A percentile compares a stretch with the other conserved stretches of the same genome.
These are phyloP conservation scores for Coemansia pectinata DNA, from an alignment of 192 early-diverging fungal genomes.

Conservation along the genomic window DNA sequence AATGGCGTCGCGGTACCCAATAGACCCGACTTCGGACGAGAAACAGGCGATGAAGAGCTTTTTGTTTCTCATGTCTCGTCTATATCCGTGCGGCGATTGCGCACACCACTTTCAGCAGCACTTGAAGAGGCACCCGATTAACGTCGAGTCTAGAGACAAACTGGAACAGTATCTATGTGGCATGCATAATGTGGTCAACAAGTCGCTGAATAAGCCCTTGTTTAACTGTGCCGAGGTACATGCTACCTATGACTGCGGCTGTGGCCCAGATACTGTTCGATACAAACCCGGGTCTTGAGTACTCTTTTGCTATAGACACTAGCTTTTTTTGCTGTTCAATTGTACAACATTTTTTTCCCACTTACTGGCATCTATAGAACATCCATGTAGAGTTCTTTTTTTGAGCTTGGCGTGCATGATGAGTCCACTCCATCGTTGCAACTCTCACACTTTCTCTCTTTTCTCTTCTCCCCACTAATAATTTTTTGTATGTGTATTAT, in stretches of 20 bases:
- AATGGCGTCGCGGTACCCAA: slow-evolving; percentile 86
- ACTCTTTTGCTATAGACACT: not conserved
- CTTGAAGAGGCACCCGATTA: slow-evolving; percentile 76
- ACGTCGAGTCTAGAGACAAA: slow-evolving; percentile 67
- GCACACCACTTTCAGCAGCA: slow-evolving; percentile 84
- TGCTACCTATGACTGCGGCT: slow-evolving; percentile 87
- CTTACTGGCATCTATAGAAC: not conserved
- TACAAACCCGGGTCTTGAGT: slow-evolving; percentile 30
- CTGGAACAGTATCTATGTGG: slow-evolving; percentile 86
- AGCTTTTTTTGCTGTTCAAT: not conserved
- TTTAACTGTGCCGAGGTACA: slow-evolving; percentile 81
- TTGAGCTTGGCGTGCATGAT: slow-evolving; percentile 4
- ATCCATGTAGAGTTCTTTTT: not conserved
- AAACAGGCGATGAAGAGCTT: slow-evolving; percentile 74
- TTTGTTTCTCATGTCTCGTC: slow-evolving; percentile 75
- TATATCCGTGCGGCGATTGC: slow-evolving; percentile 98
- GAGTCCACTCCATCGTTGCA: not conserved
- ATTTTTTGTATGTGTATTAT: not conserved
- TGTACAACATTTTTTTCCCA: not conserved
- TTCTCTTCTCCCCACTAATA: not conserved
- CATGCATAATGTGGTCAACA: slow-evolving; percentile 93
- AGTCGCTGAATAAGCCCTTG: slow-evolving; percentile 71
- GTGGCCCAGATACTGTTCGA: slow-evolving; percentile 56
- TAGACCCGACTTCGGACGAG: slow-evolving; percentile 75
- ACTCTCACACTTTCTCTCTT: not conserved